Conservation (phyloP, 192 early-diverging fungal species). For the Entomortierella beljakovae region DNA sequence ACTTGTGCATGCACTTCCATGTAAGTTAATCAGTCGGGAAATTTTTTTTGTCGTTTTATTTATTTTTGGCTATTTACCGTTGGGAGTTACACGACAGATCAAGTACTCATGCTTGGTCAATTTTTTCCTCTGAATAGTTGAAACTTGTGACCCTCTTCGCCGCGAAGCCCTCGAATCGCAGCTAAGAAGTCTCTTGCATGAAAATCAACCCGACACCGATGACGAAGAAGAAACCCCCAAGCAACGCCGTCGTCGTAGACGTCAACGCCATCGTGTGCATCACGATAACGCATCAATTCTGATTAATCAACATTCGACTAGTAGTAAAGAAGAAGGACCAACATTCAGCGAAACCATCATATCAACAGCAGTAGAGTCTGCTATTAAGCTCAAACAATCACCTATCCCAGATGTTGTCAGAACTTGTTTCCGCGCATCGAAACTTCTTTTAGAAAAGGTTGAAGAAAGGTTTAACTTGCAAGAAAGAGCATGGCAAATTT, state of each 20-base stretch:
- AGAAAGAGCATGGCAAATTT: constrained; percentile 60
- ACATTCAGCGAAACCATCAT: constrained; percentile 53
- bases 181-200: constrained; percentile 27
- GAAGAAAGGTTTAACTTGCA: constrained; percentile 61
- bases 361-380: constrained; percentile 56
- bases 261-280: constrained; percentile 32
- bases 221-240: constrained; percentile 8
- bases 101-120: background rate
- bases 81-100: too few relatives aligned
- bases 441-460: constrained; percentile 36
- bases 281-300: constrained; percentile 24
- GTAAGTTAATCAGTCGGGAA: constrained; percentile 30
- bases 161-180: constrained; percentile 39
- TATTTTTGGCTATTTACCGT: background rate
- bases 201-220: constrained; percentile 13
- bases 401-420: constrained; percentile 64
- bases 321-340: background rate
- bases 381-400: constrained; percentile 64
- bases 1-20: constrained; percentile 54
- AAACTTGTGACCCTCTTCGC: constrained; percentile 44
- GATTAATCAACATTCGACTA: constrained; percentile 22
- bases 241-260: constrained; percentile 30
- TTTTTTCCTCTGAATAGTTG: constrained; percentile 20
- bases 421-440: constrained; percentile 40
- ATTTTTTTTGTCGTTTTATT: background rate